Evolutionary conservation across 2,329 filamentous ascomycete species (phyloP).

Genomic region (Aspergillus amoenus): DNA sequence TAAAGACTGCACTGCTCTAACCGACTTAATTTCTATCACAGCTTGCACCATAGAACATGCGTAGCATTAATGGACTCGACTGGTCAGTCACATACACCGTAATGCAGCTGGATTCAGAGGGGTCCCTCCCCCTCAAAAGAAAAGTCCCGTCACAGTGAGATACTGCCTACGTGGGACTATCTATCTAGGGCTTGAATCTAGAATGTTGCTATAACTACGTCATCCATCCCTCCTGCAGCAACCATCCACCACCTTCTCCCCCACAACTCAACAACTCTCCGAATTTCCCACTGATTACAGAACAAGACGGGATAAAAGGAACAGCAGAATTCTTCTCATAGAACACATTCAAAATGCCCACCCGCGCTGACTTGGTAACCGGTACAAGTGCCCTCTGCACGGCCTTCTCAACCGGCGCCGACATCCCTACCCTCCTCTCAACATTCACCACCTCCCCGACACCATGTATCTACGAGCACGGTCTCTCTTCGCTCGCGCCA

Average conservation of each 20-base stretch:
- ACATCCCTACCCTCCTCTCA: conserved; percentile 28
- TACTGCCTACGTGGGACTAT: background rate
- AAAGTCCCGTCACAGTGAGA: background rate
- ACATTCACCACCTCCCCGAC: conserved; percentile 34
- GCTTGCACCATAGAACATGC: background rate
- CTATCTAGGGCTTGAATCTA: background rate
- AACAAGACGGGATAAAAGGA: background rate
- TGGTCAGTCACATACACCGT: background rate
- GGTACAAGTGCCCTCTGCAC: conserved; percentile 30
- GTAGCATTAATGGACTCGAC: background rate
- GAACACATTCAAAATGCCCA: conserved; percentile 21
- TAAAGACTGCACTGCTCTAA: background rate
- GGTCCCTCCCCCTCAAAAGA: background rate
- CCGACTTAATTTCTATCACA: background rate
- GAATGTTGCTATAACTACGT: conserved; percentile 6
- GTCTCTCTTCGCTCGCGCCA: conserved; percentile 40
- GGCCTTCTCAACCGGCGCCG: conserved; percentile 28
- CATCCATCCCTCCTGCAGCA: background rate
- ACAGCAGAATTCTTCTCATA: background rate
- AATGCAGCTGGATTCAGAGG: background rate
- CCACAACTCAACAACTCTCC: background rate
- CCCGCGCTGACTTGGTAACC: conserved; percentile 6
- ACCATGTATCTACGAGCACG: conserved; percentile 38
- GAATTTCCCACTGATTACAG: background rate
- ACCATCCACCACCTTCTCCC: background rate